Base-by-base conservation (phyloP, 192 early-diverging fungal species). In the Linnemannia zychae region DNA sequence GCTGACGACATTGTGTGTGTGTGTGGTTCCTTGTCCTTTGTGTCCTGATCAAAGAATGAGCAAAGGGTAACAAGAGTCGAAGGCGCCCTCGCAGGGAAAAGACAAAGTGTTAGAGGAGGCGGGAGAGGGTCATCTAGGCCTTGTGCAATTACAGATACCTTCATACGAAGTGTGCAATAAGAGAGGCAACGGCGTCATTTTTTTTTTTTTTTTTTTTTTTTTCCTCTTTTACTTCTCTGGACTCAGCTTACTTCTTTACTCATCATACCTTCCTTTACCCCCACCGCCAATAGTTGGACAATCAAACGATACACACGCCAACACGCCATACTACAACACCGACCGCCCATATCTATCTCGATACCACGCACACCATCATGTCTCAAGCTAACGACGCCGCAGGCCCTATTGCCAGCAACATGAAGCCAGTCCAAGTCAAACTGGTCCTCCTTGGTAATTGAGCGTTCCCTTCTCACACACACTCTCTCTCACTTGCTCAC, bases 371-470 rank as follows among this genome's bases (percentile, higher is more conserved):
- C 24, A 60, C 20, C 28, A 74, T 44, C 69, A 85, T 85, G 83
- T 85, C 83, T 16, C 77, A 85, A 79, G 69, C 77, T 3, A 77
- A 68, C 48, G 83, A 85, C 48, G 68, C 77, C 53, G 83, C 74
- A 66, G 74, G 77, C 34, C 77, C 73, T 48, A 60, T 48, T 82
- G 81, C 81, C 71, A 74, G 50, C 71, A 87, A 76, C 40, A 90
- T 90, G 70, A 98, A 98, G 87, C 94, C 98, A 73, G 94, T 96
- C 76, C 96, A 98, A 82, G 97, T 99, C 50, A 99, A 99, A 87
- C 94, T 99, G n/a, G 98, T 99, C 16, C 91, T 99, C 47, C 93
- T 99, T 72, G 95, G 95, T 89, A 86, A 78, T 74, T 36, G 50
- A 74, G 18, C 38, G n/a, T n/a, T n/a, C n/a, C n/a, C n/a, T n/a